Evolutionary conservation across 1,139 yeast genomes (phyloP), one percentile per base, ranked within the genome.

Genomic region (Yamadazyma siamensis): DNA sequence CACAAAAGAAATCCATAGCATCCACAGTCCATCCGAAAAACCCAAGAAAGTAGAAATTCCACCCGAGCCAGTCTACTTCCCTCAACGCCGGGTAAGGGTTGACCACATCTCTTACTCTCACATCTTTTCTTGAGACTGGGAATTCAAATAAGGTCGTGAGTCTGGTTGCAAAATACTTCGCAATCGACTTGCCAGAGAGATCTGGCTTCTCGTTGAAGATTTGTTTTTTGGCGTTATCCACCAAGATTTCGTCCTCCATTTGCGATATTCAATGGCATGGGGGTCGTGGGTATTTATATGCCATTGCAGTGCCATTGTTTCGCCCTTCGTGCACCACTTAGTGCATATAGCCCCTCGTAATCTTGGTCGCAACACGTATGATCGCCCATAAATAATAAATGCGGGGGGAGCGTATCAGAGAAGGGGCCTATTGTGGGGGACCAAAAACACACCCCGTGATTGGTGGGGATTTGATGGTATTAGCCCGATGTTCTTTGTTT

Each of bases 21-120:
- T 83, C 94, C 72, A 85, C 71, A 4, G 87, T 70, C 94, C 94
- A 84, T 18, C 83, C 86, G 38, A 67, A 50, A 45, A 79, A 77
- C 3, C 87, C 88, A 27, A 79, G 64, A 17, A 65, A 37, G 48
- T 81, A 79, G 52, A 79, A 76, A 32, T 73, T 62, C 86, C 88
- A 63, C 32, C 56, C 61, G 49, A 49, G 34, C 37, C 46, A 39
- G 4, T 47, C 47, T 45, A 63, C 49, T 36, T 50, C 54, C 20
- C 34, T 46, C 20, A 63, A 50, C n/a, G 57, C 59, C 1, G 56
- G 52, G 18, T 61, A 42, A 3, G 71, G 71, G 34, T 62, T 61
- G 19, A 61, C 39, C 5, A 54, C 41, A 27, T 48, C 34, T 39
- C 45, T 46, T 10, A 34, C 26, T 3, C 43, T 29, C 13, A 29